phyloP scores from a whole-genome alignment of 2,329 filamentous ascomycete genomes.

The Cephalotrichum gorgonifer region DNA sequence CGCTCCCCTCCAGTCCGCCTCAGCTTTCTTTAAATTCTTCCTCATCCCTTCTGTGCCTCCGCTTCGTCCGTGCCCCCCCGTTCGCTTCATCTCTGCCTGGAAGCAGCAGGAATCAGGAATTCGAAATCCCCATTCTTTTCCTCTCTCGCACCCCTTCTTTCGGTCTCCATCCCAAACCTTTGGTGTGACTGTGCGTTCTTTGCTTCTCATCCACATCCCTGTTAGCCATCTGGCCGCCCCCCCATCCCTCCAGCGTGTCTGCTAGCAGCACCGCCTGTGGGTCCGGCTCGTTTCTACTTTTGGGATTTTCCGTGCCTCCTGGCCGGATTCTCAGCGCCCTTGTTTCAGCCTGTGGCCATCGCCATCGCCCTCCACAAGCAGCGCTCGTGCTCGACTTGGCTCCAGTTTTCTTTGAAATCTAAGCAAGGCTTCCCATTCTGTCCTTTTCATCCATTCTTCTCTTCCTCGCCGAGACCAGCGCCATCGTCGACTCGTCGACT shows the following conservation, averaged over 20 bases:
- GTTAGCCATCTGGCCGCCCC: no score
- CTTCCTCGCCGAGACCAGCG: neutral
- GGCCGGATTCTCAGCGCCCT: constrained; percentile 5
- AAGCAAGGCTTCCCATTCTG: neutral
- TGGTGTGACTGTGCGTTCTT: constrained; percentile 3
- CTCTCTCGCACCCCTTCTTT: neutral
- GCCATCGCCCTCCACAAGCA: neutral
- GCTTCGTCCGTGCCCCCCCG: neutral
- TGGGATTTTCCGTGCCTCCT: constrained; percentile 7
- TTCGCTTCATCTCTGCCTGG: constrained; percentile 3
- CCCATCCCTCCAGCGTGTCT: neutral
- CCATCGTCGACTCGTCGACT: neutral
- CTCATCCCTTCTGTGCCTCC: constrained; percentile 1
- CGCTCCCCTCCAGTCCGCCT: constrained; percentile 14
- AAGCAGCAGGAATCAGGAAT: constrained; percentile 1
- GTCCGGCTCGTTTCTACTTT: constrained; percentile 7
- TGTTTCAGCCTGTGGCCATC: constrained; percentile 5
- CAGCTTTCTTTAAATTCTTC: constrained; percentile 6
- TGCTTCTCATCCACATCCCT: constrained; percentile 2
- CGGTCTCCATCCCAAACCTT: constrained; percentile 3
- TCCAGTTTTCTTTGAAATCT: neutral
- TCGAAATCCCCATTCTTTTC: neutral
- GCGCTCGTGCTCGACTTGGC: neutral
- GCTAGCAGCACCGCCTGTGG: constrained; percentile 4
- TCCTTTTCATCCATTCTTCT: neutral